Conservation (phyloP, 2,329 filamentous ascomycete genomes). For the Blumeria graminis region DNA sequence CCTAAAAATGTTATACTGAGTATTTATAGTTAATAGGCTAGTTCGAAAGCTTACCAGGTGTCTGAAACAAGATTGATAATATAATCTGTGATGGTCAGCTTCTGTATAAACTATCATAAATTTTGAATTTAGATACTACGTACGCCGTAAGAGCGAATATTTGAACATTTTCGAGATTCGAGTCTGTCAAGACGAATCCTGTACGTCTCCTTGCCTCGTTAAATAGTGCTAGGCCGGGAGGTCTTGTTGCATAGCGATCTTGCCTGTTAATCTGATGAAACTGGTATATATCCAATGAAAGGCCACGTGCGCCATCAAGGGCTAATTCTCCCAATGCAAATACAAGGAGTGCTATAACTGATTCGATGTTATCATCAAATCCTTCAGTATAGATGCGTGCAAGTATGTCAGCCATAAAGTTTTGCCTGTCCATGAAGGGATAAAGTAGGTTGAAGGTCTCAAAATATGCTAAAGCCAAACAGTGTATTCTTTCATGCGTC, state of each 20-base stretch:
- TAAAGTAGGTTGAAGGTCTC: conserved; percentile 33
- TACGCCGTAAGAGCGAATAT: no score
- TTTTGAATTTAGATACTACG: no score
- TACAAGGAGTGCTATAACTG: conserved; percentile 30
- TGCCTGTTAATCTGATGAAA: conserved; percentile 26
- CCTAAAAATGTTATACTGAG: no score
- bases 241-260: conserved; percentile 23
- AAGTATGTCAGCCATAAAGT: conserved; percentile 25
- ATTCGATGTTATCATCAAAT: conserved; percentile 24
- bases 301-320: conserved; percentile 23
- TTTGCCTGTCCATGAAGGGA: conserved; percentile 32
- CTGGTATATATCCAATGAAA: conserved; percentile 21
- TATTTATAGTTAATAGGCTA: no score
- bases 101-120: no score
- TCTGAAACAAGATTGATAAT: no score
- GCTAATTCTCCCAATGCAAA: conserved; percentile 34
- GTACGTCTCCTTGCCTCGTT: conserved; percentile 24
- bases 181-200: no score
- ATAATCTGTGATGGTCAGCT: no score
- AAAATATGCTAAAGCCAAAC: conserved; percentile 29
- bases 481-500: conserved; percentile 24
- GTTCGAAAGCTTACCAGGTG: no score
- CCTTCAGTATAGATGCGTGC: conserved; percentile 22
- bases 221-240: conserved; percentile 33
- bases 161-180: no score